These are phyloP conservation scores for Phytophthora palmivora DNA, from an alignment of 352 stramenopile species.

Conservation along the genomic window DNA sequence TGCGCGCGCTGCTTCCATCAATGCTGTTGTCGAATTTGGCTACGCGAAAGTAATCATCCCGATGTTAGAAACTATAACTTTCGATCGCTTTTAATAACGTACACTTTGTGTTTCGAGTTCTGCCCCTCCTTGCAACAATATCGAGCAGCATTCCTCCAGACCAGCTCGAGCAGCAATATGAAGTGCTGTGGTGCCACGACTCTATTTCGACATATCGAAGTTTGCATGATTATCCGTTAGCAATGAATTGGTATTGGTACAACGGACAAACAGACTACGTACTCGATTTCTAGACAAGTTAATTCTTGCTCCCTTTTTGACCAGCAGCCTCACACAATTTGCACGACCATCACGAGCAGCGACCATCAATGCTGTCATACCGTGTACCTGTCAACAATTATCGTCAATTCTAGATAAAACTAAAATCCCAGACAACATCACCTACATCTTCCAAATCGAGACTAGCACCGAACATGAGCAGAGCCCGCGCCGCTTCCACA, in stretches of 20 bases:
- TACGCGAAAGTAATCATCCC: constrained; percentile 25
- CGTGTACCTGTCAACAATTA: constrained; percentile 68
- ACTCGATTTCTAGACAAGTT: constrained; percentile 87
- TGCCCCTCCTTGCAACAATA: constrained; percentile 72
- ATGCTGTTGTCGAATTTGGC: constrained; percentile 86
- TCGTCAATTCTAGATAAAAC: constrained; percentile 10
- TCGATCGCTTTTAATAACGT: constrained; percentile 16
- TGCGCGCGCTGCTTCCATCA: constrained; percentile 88
- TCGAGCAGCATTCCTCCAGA: constrained; percentile 76
- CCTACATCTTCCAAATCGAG: constrained; percentile 86
- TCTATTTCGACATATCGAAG: constrained; percentile 43
- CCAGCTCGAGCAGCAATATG: constrained; percentile 82
- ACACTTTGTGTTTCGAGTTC: constrained; percentile 84
- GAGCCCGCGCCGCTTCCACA: constrained; percentile 76
- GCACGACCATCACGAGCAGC: constrained; percentile 72
- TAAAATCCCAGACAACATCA: neutral
- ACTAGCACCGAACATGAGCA: constrained; percentile 88
- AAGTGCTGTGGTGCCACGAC: constrained; percentile 80
- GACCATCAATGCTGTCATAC: constrained; percentile 85
- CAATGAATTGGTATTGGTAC: neutral
- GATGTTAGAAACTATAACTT: neutral
- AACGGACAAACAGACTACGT: constrained; percentile 14
- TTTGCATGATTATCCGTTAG: constrained; percentile 10
- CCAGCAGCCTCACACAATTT: constrained; percentile 71
- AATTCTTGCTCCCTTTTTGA: constrained; percentile 83